Base-by-base conservation (phyloP, 805 yeast species). In the Lachancea fermentati region DNA sequence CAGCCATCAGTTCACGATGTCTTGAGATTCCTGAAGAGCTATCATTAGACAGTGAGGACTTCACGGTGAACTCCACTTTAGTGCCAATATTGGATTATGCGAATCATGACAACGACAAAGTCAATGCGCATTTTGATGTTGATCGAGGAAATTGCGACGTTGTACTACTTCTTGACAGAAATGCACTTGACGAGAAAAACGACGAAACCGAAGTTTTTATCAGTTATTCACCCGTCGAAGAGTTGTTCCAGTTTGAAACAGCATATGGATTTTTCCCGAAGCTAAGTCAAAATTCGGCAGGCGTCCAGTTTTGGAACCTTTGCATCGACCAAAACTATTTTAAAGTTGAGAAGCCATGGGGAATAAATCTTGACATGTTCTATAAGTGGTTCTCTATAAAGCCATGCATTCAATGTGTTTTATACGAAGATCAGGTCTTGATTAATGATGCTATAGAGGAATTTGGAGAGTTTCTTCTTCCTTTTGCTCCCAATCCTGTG, bases 81-180 rank as follows among this genome's bases (percentile, higher is more conserved):
- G 85, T 81, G 1, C 88, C 91, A 1, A 44, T 79, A 1, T 50
- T 82, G 22, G 91, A 82, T 57, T 82, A 75, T 66, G 83, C 73
- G 4, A 82, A 82, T 54, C 91, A 82, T 54, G 60, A 64, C 32
- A 66, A 65, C 42, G 58, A 55, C 15, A 30, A 49, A 19, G 62
- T 65, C 34, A 79, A 78, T 56, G 75, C 83, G 0, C 69, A 65
- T 48, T 82, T 80, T 58, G 91, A 79, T 51, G 65, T 76, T n/a
- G 82, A 77, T 55, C 58, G 68, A 5, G 24, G 34, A 0, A 68
- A 60, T 4, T 51, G 62, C 4, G 80, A 76, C 36, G 60, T 76
- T 4, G 22, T 77, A 0, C 57, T 78, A 34, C 57, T 59, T 9
- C 46, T 63, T 7, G 63, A 60, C 16, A 16, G 39, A 13, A 46